These are phyloP conservation scores for Crithidia bombi DNA, from an alignment of 208 protist genomes.

Conservation along the genomic window DNA sequence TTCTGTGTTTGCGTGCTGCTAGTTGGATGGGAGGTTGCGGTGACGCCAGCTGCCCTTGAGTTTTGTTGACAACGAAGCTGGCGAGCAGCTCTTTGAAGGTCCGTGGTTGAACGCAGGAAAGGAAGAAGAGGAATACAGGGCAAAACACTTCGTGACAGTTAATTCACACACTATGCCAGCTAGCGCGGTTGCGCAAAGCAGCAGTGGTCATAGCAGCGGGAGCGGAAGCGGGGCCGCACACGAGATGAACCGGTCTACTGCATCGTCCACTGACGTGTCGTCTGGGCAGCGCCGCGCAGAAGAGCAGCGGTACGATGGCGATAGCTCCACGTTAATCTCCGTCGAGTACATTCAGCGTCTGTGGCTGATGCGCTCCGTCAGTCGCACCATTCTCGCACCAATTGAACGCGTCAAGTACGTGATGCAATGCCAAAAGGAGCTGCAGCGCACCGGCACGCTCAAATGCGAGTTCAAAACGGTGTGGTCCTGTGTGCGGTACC, in stretches of 20 bases:
- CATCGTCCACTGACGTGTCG: background rate
- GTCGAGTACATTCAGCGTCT: conserved; percentile 58
- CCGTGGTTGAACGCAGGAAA: no score
- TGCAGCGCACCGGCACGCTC: conserved; percentile 59
- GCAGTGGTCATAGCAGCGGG: conserved; percentile 16
- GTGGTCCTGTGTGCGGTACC: conserved; percentile 58
- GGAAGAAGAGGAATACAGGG: no score
- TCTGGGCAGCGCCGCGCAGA: background rate
- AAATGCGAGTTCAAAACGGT: conserved; percentile 55
- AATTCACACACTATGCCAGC: conserved; percentile 20
- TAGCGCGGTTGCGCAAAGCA: conserved; percentile 9
- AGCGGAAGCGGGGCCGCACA: conserved; percentile 1
- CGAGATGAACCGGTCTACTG: conserved; percentile 2
- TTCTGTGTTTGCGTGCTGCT: no score
- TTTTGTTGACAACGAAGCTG: no score
- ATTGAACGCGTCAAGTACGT: conserved; percentile 88
- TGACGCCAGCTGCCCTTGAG: no score
- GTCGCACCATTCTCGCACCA: conserved; percentile 69
- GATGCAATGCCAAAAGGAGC: conserved; percentile 76
- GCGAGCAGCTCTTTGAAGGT: no score
- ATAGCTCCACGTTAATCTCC: conserved; percentile 40
- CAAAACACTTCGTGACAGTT: no score
- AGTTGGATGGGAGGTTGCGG: no score
- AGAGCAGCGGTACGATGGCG: conserved; percentile 7
- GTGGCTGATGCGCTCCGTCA: conserved; percentile 53